These are phyloP conservation scores for Bipolaris cookei DNA, from an alignment of 2,329 filamentous ascomycete genomes.

Conservation along the genomic window DNA sequence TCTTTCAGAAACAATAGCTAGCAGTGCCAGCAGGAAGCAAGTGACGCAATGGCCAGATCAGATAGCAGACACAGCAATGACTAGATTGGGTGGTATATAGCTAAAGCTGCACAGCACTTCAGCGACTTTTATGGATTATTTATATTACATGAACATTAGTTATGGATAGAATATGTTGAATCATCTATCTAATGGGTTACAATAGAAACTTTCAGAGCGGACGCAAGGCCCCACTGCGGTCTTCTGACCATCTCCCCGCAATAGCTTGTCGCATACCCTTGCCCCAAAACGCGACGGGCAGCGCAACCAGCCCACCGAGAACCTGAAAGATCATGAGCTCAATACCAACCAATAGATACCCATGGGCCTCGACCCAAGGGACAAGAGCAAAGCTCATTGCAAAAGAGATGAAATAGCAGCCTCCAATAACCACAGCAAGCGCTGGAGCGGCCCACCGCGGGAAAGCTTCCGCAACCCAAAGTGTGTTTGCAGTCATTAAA, in stretches of 20 bases:
- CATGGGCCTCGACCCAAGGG: constrained; percentile 36
- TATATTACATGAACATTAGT: no score
- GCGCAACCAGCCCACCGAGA: constrained; percentile 28
- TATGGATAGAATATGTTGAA: no score
- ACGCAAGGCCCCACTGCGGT: constrained; percentile 36
- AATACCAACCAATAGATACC: constrained; percentile 39
- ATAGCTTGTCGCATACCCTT: constrained; percentile 38
- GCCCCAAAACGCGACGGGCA: constrained; percentile 43
- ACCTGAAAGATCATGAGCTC: constrained; percentile 48
- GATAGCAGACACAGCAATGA: no score
- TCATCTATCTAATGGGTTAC: not conserved
- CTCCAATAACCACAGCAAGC: constrained; percentile 33
- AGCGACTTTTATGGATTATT: no score
- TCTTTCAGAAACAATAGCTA: no score
- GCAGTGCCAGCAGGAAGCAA: no score
- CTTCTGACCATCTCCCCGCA: constrained; percentile 35
- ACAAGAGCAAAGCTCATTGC: constrained; percentile 31
- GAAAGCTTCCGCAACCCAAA: constrained; percentile 45
- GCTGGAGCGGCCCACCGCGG: constrained; percentile 44
- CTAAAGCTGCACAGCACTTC: no score
- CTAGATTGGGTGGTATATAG: no score
- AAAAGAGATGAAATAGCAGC: constrained; percentile 33
- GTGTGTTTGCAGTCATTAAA: constrained; percentile 32
- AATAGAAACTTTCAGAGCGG: constrained; percentile 17
- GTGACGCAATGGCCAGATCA: no score